phyloP scores from a whole-genome alignment of 768 basidiomycete genomes.

The Myochromella boudieri region DNA sequence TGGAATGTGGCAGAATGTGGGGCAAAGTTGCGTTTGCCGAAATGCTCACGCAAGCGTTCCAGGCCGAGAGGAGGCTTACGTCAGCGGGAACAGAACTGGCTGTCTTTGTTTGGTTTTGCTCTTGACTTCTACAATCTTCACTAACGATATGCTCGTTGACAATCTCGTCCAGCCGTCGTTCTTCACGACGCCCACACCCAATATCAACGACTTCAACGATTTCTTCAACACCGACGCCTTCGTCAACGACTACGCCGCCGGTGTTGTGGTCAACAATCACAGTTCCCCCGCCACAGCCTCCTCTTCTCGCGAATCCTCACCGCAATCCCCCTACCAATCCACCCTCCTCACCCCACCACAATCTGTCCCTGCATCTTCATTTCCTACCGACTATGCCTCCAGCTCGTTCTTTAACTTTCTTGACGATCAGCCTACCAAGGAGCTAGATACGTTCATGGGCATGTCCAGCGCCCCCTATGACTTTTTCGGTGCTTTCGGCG shows the following conservation, averaged over 20 bases:
- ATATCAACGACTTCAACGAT: slow-evolving; percentile 50
- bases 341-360: slow-evolving; percentile 50
- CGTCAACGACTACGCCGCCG: slow-evolving; percentile 25
- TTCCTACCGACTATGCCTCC: slow-evolving; percentile 38
- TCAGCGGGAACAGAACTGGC: neutral
- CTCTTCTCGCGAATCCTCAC: slow-evolving; percentile 41
- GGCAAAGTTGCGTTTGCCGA: slow-evolving; percentile 13
- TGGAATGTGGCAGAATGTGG: slow-evolving; percentile 3
- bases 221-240: slow-evolving; percentile 69
- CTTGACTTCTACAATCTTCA: slow-evolving; percentile 1
- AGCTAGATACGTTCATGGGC: slow-evolving; percentile 25
- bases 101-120: slow-evolving; percentile 9
- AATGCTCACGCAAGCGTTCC: slow-evolving; percentile 11
- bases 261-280: slow-evolving; percentile 12
- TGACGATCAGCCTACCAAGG: slow-evolving; percentile 42
- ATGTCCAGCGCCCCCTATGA: slow-evolving; percentile 29
- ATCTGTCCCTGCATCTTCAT: slow-evolving; percentile 28
- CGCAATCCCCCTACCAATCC: slow-evolving; percentile 40
- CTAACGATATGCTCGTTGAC: slow-evolving; percentile 41
- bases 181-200: no score
- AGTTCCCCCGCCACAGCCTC: slow-evolving; percentile 38
- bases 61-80: slow-evolving; percentile 11
- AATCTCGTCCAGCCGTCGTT: slow-evolving; percentile 28
- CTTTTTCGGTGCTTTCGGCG: slow-evolving; percentile 37
- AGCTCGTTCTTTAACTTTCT: slow-evolving; percentile 43